Base-by-base conservation (phyloP, 192 early-diverging fungal species). In the Coemansia sp. region DNA sequence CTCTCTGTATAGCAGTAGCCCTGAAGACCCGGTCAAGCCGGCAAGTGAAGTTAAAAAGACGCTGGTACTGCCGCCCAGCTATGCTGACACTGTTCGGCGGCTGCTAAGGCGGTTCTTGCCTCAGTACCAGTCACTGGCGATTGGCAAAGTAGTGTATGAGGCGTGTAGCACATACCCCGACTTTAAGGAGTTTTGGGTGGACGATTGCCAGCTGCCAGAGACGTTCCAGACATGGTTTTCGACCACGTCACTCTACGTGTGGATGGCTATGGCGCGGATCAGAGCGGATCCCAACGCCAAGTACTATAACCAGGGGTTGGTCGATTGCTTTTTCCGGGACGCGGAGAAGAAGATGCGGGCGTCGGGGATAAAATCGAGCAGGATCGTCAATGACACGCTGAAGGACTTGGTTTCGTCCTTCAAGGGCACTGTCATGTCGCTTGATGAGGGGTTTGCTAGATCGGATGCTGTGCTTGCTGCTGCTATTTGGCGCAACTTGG, bases 161-260 rank as follows among this genome's bases (percentile, higher is more conserved):
- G 33, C 31, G 11, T 76, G 79, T 61, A 73, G 66, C 61, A 35
- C 63, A 11, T 73, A 72, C 35, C 76, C 76, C 8, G 70, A 70
- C 33, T 79, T 59, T 59, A 60, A 68, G 3, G 68, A 65, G 33
- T 84, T 84, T 42, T 84, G 75, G 72, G 42, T 84, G 10, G 59
- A 67, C 41, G 69, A 75, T 47, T 74, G 75, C 69, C 83, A 85
- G 35, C 76, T 95, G 35, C 90, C 90, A 6, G 90, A 95, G 58
- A 94, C 91, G 62, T 95, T 95, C 67, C 93, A 96, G 76, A 92
- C 95, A 0, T 98, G 96, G 96, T 98, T 95, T 62, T 85, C 87
- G 20, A 86, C 95, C 25, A 94, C 92, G 0, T 87, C 93, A 28
- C 79, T 98, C 60, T 94, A 98, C 65, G 86, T 96, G 5, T 98